Evolutionary conservation across 1,284 basidiomycete species (phyloP).

Genomic region (Puccinia triticina): DNA sequence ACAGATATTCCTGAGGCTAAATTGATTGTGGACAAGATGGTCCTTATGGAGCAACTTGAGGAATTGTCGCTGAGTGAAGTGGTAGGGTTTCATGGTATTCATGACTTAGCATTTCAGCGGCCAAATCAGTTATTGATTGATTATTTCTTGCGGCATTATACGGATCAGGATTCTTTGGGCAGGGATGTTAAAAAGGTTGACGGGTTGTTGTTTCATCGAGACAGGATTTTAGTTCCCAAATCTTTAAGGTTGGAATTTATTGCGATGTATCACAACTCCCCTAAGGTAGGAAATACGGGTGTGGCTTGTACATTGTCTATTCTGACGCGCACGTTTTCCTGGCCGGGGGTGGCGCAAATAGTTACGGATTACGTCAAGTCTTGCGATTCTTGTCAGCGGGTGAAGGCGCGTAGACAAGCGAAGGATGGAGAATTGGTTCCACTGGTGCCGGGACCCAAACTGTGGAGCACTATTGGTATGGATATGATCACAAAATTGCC

Average conservation of each 20-base stretch:
- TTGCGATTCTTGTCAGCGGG: conserved; percentile 23
- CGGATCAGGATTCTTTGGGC: too few relatives aligned
- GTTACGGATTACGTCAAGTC: neutral
- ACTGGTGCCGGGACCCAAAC: conserved; percentile 51
- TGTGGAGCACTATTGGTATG: conserved; percentile 63
- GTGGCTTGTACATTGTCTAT: too few relatives aligned
- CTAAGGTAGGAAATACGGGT: conserved; percentile 14
- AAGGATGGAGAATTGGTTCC: neutral
- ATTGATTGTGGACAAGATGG: neutral
- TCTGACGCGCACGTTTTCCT: neutral
- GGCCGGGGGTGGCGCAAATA: neutral
- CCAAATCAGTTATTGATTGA: neutral
- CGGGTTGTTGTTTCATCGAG: neutral
- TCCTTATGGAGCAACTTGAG: neutral
- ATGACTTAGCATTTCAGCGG: neutral
- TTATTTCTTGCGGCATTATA: neutral
- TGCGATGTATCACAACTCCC: conserved; percentile 6
- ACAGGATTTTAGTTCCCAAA: conserved; percentile 10
- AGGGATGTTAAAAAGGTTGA: neutral
- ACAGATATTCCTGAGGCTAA: neutral
- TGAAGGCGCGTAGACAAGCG: too few relatives aligned
- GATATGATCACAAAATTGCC: conserved; percentile 59
- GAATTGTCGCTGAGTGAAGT: neutral
- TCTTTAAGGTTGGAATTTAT: neutral
- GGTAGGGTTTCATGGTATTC: too few relatives aligned